phyloP scores from a whole-genome alignment of 1,139 yeast species.

The Lodderomyces beijingensis region DNA sequence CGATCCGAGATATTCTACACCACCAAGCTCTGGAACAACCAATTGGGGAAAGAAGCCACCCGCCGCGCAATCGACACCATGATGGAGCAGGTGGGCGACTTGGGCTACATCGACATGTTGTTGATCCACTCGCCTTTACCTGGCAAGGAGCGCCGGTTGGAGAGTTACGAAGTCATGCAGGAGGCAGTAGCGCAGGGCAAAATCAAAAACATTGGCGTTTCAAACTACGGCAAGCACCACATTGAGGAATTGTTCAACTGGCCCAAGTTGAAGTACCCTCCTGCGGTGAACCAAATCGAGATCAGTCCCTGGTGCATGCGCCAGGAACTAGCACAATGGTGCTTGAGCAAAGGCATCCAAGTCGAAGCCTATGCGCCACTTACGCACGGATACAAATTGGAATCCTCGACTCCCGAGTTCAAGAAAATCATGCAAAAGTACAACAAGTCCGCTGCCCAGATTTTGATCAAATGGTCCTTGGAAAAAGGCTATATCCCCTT shows the following conservation, averaged over 20 bases:
- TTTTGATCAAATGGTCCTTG: conserved; percentile 35
- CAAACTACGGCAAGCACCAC: conserved; percentile 63
- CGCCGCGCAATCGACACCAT: conserved; percentile 25
- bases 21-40: conserved; percentile 37
- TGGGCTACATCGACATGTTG: conserved; percentile 49
- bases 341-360: conserved; percentile 28
- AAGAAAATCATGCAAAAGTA: conserved; percentile 22
- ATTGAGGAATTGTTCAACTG: conserved; percentile 53
- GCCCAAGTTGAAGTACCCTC: conserved; percentile 48
- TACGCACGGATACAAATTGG: conserved; percentile 32
- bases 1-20: conserved; percentile 67
- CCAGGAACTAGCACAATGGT: conserved; percentile 54
- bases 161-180: conserved; percentile 60
- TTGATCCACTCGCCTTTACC: conserved; percentile 60
- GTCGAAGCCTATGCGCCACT: conserved; percentile 41
- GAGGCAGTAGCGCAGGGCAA: conserved; percentile 56
- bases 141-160: conserved; percentile 47
- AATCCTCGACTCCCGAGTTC: conserved; percentile 7
- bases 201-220: conserved; percentile 62
- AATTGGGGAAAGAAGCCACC: conserved; percentile 24
- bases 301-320: conserved; percentile 78
- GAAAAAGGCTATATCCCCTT: conserved; percentile 41
- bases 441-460: conserved; percentile 26
- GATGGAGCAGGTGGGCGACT: conserved; percentile 24
- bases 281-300: conserved; percentile 64